A percentile compares a stretch with the other conserved stretches of the same genome.
Evolutionary conservation across 2,329 filamentous ascomycete species (phyloP).

Genomic region (Cladosporium phlei): DNA sequence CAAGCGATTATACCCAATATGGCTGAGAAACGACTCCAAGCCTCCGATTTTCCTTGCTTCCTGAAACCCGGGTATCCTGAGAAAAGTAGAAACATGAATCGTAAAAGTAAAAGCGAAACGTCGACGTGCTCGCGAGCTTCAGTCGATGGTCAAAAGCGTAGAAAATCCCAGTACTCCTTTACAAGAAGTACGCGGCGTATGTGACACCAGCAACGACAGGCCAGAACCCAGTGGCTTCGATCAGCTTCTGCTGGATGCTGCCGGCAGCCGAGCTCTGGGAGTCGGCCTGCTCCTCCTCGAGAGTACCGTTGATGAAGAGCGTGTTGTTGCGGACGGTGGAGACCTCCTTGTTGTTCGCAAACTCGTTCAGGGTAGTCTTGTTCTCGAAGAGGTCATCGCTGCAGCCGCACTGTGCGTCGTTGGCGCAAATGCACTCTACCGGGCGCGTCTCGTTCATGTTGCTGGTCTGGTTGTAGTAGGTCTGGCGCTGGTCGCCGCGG

Average conservation of each 20-base stretch:
- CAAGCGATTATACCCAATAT: no score
- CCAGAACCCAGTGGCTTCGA: slow-evolving; percentile 36
- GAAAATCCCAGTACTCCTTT: no score
- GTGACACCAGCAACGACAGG: slow-evolving; percentile 35
- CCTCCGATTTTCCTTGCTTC: no score
- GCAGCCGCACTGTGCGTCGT: slow-evolving; percentile 58
- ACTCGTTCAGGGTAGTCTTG: slow-evolving; percentile 53
- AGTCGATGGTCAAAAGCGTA: no score
- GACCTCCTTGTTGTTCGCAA: slow-evolving; percentile 57
- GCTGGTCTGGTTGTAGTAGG: slow-evolving; percentile 45
- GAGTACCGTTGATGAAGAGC: slow-evolving; percentile 69
- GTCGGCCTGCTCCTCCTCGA: slow-evolving; percentile 49
- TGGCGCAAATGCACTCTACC: slow-evolving; percentile 58
- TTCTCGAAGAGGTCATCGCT: slow-evolving; percentile 58
- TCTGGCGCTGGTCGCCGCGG: slow-evolving; percentile 54
- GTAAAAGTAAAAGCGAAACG: no score
- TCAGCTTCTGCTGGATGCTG: slow-evolving; percentile 17
- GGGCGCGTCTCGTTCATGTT: slow-evolving; percentile 54
- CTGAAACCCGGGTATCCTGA: no score
- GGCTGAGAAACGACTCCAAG: no score
- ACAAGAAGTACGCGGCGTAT: slow-evolving; percentile 32
- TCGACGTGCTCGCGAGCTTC: no score
- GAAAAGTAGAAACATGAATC: no score
- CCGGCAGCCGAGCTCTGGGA: slow-evolving; percentile 27
- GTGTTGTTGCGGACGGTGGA: slow-evolving; percentile 62